These are phyloP conservation scores for Ceratocystis harringtonii DNA, from an alignment of 2,329 filamentous ascomycete species.

Conservation along the genomic window DNA sequence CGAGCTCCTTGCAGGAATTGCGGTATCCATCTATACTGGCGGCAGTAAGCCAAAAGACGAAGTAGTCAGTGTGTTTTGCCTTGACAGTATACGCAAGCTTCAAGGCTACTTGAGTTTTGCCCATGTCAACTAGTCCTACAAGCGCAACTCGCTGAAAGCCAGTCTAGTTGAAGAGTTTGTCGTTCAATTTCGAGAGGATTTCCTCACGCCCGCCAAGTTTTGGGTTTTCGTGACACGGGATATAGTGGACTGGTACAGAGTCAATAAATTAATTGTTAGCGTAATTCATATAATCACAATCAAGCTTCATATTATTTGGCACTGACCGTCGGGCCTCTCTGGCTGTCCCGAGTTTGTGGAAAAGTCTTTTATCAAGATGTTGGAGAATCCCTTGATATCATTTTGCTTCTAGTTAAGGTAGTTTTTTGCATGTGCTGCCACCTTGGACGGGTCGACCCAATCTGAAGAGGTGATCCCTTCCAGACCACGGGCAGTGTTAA, in stretches of 20 bases:
- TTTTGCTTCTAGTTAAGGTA: too few species aligned
- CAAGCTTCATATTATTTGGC: too few species aligned
- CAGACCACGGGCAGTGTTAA: slow-evolving; percentile 22
- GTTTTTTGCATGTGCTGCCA: not conserved
- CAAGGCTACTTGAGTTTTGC: not conserved
- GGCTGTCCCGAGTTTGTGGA: too few species aligned
- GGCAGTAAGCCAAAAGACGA: slow-evolving; percentile 4
- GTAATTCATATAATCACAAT: not conserved
- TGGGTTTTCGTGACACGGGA: not conserved
- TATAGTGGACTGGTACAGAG: not conserved
- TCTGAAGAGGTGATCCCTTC: slow-evolving; percentile 21
- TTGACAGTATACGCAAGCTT: not conserved
- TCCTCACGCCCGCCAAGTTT: not conserved
- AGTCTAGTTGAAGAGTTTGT: not conserved
- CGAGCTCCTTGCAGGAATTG: not conserved
- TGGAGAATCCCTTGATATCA: too few species aligned
- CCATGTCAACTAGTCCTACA: not conserved
- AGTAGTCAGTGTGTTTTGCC: not conserved
- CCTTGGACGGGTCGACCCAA: slow-evolving; percentile 14
- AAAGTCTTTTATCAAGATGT: too few species aligned
- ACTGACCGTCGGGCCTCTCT: too few species aligned
- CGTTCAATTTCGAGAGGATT: not conserved
- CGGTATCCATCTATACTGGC: not conserved
- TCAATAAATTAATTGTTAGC: not conserved
- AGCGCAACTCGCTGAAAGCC: not conserved